Evolutionary conservation across 768 basidiomycete genomes (phyloP), one percentile per base, ranked within the genome.

Genomic region (Paxillus involutus): DNA sequence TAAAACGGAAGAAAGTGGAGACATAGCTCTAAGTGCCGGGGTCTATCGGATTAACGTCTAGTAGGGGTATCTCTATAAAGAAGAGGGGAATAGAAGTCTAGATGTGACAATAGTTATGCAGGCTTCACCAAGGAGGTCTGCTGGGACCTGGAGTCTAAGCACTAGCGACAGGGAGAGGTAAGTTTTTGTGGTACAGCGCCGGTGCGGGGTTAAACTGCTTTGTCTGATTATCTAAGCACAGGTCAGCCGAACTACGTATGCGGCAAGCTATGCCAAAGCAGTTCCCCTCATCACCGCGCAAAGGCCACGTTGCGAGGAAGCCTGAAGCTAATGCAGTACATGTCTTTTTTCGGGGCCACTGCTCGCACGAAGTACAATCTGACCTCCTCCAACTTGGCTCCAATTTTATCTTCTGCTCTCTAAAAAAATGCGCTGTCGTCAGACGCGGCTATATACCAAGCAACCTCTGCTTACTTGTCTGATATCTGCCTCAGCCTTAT

Each of bases 311-410:
- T 70, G 43, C 66, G 67, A 17, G 87, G 85, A 9, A 91, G 75
- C 58, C 83, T 71, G 78, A 99, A 98, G 69, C 89, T 89, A 51
- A 99, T 82, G 71, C 96, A 95, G 70, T 95, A 98, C 96, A 98
- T 98, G 64, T 94, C 88, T 73, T 99, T 98, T 72, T 85, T 89
- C 7, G 96, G 96, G 1, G 97, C 94, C 10, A 98, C 97, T 10
- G 89, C 88, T 51, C 97, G 86, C 46, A 99, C 95, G 59, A 86
- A 79, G 63, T 93, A 87, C 8, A 92, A 67, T 13, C 70, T 68
- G 37, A 77, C 74, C 21, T 82, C 79, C 11, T 75, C 72, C 49
- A 96, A 62, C 36, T 72, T 49, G 59, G 77, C 67, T 30, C 84
- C 86, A 30, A 97, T 72, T 59, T 74, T 77, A 51, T 83, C 78